Base-by-base conservation (phyloP, 345 rosid species). In the Lumnitzera racemosa region DNA sequence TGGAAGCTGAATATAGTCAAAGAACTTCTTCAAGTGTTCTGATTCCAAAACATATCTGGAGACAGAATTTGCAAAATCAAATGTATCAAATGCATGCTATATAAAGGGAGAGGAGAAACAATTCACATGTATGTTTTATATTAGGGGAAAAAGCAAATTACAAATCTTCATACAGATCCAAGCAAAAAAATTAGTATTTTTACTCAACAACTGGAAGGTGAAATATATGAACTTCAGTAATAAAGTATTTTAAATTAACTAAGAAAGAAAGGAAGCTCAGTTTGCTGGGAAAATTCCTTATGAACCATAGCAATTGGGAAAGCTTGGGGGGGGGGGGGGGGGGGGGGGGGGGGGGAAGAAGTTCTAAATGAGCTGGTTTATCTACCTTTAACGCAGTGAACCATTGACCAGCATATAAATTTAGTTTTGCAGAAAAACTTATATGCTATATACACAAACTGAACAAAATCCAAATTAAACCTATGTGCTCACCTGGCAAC, bases 31-130 rank as follows among this genome's bases (percentile, higher is more conserved):
- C 79, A 90, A 72, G 65, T 90, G 81, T 61, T 76, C 76, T 0
- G 96, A 84, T 70, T 95, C 97, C 79, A 95, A 74, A 67, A 95
- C 96, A 72, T 88, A 88, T 72, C 99, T 95, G 75, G 56, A 63
- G 62, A 27, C 17, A 63, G 0, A 5, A 47, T 5, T 4, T 47
- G 25, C 49, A 11, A 3, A 63, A 57, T 51, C 56, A 50, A 48
- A 25, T 49, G 36, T 15, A 13, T n/a, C 23, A 23, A 14, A 57
- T 57, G 0, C 23, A 36, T 36, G 43, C 43, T 7, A 36, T 36
- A 36, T 9, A 36, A 9, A 36, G 43, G 43, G 43, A 9, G 43
- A 36, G 43, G 7, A 9, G 43, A 25, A 56, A 12, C 15, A 41
- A 14, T 36, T 46, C 47, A 11, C 47, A 31, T 47, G 36, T 61